Evolutionary conservation across 2,329 filamentous ascomycete genomes (phyloP).

Genomic region (Microdochium trichocladiopsis): DNA sequence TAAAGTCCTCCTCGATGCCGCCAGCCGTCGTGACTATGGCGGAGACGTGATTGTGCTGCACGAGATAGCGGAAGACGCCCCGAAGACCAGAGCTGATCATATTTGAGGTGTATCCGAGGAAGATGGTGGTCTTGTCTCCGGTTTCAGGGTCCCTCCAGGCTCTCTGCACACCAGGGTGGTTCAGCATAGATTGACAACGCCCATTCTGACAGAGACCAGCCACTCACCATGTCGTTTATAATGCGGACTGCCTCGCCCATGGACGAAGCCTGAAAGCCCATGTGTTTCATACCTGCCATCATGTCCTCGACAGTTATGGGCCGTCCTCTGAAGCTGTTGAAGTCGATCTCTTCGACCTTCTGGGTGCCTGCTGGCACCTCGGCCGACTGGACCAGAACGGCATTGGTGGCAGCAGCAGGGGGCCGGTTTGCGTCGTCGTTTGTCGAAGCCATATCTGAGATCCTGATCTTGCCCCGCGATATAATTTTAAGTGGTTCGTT

Average conservation of each 20-base stretch:
- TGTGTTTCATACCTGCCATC: conserved; percentile 71
- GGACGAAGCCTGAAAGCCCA: conserved; percentile 76
- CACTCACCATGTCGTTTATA: conserved; percentile 91
- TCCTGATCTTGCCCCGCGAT: background rate
- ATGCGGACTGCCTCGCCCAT: conserved; percentile 77
- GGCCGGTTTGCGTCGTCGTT: conserved; percentile 28
- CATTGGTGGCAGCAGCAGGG: conserved; percentile 63
- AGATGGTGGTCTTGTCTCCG: conserved; percentile 78
- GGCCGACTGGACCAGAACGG: conserved; percentile 78
- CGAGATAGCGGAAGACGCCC: conserved; percentile 85
- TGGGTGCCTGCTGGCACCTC: conserved; percentile 73
- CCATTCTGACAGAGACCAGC: too few relatives aligned
- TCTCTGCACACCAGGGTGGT: conserved; percentile 42
- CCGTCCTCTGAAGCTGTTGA: conserved; percentile 68
- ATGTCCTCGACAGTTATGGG: conserved; percentile 83
- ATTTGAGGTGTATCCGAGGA: conserved; percentile 96
- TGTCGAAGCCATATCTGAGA: conserved; percentile 13
- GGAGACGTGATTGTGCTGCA: conserved; percentile 86
- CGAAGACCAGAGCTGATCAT: conserved; percentile 93
- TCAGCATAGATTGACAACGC: too few relatives aligned
- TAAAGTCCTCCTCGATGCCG: conserved; percentile 94
- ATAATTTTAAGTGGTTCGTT: background rate
- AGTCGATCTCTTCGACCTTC: conserved; percentile 86
- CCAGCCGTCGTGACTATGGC: conserved; percentile 93
- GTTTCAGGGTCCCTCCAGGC: conserved; percentile 77